Conservation (phyloP, 139 green algal genomes). For the Picochlorum sp. region DNA sequence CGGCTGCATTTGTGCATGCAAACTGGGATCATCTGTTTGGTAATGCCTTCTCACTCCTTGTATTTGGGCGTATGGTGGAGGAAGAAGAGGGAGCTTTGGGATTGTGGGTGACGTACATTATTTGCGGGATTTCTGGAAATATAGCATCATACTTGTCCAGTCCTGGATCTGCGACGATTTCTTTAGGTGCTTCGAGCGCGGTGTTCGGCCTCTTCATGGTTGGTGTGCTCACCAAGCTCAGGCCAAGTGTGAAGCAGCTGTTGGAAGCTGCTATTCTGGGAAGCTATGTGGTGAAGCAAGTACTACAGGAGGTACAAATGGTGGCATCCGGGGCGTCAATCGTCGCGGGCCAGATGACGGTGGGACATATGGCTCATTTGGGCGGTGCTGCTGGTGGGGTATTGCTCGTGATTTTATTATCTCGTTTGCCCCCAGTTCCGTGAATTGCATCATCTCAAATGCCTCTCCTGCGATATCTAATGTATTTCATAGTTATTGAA, state of each 20-base stretch:
- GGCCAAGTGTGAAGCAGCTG: slow-evolving; percentile 33
- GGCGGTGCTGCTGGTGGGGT: slow-evolving; percentile 36
- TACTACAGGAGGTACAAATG: slow-evolving; percentile 29
- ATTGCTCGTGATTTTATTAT: slow-evolving; percentile 35
- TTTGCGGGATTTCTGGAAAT: slow-evolving; percentile 31
- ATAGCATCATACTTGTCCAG: slow-evolving; percentile 25
- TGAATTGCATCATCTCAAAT: no score
- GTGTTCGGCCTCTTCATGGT: slow-evolving; percentile 71
- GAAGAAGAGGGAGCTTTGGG: slow-evolving; percentile 42
- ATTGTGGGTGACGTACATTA: slow-evolving; percentile 35
- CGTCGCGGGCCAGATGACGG: slow-evolving; percentile 18
- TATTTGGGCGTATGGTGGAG: slow-evolving; percentile 45
- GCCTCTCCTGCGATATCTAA: no score
- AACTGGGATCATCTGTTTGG: slow-evolving; percentile 36
- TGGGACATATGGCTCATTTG: slow-evolving; percentile 51
- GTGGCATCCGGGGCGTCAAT: slow-evolving; percentile 16
- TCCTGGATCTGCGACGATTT: slow-evolving; percentile 17
- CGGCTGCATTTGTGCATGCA: slow-evolving; percentile 36
- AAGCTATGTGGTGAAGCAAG: slow-evolving; percentile 50
- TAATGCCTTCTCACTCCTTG: slow-evolving; percentile 42
- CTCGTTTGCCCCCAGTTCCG: slow-evolving; percentile 13
- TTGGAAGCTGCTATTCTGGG: slow-evolving; percentile 55
- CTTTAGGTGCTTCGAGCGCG: slow-evolving; percentile 36
- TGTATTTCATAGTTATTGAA: no score
- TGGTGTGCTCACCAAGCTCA: slow-evolving; percentile 43